Conservation (phyloP, 495 filamentous ascomycete species). For the Penicillium waksmanii region DNA sequence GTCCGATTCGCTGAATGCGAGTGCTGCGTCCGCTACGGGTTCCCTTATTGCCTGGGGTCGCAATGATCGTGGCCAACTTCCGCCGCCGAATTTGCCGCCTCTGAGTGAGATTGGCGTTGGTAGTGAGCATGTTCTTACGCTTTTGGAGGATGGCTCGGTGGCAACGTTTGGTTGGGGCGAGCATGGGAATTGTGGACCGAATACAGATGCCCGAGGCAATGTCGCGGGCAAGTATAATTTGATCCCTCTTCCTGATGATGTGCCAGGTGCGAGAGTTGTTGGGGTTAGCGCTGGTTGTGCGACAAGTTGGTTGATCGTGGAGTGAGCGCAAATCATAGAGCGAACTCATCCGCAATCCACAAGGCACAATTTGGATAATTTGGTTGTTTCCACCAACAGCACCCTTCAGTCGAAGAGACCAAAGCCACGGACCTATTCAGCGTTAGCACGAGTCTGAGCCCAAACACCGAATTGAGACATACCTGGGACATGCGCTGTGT, state of each 20-base stretch:
- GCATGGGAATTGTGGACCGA: slow-evolving; percentile 91
- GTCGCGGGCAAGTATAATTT: slow-evolving; percentile 66
- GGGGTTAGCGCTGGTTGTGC: slow-evolving; percentile 83
- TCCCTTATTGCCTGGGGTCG: slow-evolving; percentile 63
- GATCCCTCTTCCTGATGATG: slow-evolving; percentile 51
- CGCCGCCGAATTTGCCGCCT: slow-evolving; percentile 57
- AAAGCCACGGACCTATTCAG: slow-evolving; percentile 41
- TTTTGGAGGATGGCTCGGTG: slow-evolving; percentile 62
- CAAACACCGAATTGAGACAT: slow-evolving; percentile 7
- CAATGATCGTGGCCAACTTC: slow-evolving; percentile 80
- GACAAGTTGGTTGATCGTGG: slow-evolving; percentile 75
- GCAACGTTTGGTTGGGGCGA: slow-evolving; percentile 94
- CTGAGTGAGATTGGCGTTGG: slow-evolving; percentile 69
- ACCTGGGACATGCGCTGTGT: slow-evolving; percentile 58
- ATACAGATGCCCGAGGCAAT: slow-evolving; percentile 61
- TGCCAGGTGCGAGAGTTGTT: slow-evolving; percentile 39
- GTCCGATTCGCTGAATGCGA: background rate
- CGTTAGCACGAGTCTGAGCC: slow-evolving; percentile 18
- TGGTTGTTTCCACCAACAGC: background rate
- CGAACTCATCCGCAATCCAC: background rate
- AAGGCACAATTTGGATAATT: background rate
- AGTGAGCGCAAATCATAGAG: slow-evolving; percentile 20
- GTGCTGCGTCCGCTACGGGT: background rate
- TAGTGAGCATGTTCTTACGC: slow-evolving; percentile 81
- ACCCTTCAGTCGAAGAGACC: slow-evolving; percentile 48